Conservation (phyloP, 805 yeast genomes). For the Hyphopichia homilentoma region DNA sequence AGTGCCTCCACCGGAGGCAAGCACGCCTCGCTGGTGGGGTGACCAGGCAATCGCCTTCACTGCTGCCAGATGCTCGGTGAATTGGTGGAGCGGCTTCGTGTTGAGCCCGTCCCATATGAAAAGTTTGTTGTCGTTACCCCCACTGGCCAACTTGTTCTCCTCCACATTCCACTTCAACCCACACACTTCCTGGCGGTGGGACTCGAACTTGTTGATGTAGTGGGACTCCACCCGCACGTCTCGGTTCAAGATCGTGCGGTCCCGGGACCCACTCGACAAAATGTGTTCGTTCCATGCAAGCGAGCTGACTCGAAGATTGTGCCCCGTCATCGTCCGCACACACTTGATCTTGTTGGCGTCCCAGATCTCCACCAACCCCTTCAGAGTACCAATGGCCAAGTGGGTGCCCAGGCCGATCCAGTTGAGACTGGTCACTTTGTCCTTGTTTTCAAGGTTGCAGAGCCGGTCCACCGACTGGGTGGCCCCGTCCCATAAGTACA, state of each 20-base stretch:
- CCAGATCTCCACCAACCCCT: conserved; percentile 92
- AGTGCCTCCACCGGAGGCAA: conserved; percentile 97
- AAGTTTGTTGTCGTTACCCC: conserved; percentile 89
- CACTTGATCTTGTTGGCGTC: conserved; percentile 81
- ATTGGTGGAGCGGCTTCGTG: conserved; percentile 64
- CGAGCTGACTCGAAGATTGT: conserved; percentile 77
- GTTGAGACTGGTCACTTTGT: conserved; percentile 73
- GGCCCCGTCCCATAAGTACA: conserved; percentile 86
- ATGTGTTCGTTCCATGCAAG: conserved; percentile 94
- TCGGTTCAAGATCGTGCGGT: conserved; percentile 77
- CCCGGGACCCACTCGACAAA: conserved; percentile 83
- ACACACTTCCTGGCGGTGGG: conserved; percentile 92
- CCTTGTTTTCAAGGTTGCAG: conserved; percentile 65
- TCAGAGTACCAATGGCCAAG: conserved; percentile 84
- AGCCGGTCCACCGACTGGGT: conserved; percentile 79
- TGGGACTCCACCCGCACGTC: conserved; percentile 89
- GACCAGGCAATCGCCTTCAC: conserved; percentile 97
- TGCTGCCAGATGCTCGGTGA: conserved; percentile 87
- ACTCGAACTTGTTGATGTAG: conserved; percentile 63
- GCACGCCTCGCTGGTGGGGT: conserved; percentile 89
- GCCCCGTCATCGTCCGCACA: conserved; percentile 90
- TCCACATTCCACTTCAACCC: conserved; percentile 93
- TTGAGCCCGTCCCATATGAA: conserved; percentile 83
- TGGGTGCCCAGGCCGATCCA: conserved; percentile 97
- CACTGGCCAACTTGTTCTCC: conserved; percentile 88